Conservation (phyloP, 164 flowering plant species). For the Nymphaea thermarum region DNA sequence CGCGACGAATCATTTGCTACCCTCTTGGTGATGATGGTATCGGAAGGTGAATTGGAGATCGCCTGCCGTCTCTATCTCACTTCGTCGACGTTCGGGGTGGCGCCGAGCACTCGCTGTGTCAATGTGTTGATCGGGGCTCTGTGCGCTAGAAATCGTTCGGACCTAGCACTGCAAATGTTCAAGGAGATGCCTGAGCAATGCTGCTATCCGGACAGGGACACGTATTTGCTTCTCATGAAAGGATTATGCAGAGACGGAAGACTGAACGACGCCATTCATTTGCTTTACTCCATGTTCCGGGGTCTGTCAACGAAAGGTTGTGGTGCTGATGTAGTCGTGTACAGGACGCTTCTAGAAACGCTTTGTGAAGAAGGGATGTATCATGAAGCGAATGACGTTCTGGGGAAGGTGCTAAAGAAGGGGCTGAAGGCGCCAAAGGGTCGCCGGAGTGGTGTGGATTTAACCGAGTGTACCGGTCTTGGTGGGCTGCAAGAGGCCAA, state of each 20-base stretch:
- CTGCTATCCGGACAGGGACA: conserved; percentile 49
- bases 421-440: conserved; percentile 58
- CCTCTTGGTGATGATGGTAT: conserved; percentile 41
- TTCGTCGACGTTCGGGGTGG: conserved; percentile 51
- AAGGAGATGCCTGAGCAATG: conserved; percentile 54
- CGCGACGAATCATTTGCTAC: conserved; percentile 59
- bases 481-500: conserved; percentile 27
- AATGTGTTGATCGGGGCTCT: conserved; percentile 49
- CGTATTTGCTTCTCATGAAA: conserved; percentile 51
- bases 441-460: conserved; percentile 19
- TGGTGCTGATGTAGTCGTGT: conserved; percentile 59
- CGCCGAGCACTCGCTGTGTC: conserved; percentile 30
- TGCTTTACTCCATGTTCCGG: conserved; percentile 76
- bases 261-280: conserved; percentile 60
- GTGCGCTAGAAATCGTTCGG: conserved; percentile 34
- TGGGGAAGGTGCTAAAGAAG: conserved; percentile 54
- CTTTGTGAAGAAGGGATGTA: conserved; percentile 48
- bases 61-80: conserved; percentile 33
- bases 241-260: conserved; percentile 60
- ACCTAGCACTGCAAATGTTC: conserved; percentile 50
- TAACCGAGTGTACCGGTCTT: conserved; percentile 11
- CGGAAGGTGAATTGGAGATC: conserved; percentile 25
- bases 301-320: conserved; percentile 69
- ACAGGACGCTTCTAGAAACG: conserved; percentile 51
- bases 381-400: conserved; percentile 44